Base-by-base conservation (phyloP, 2,329 filamentous ascomycete genomes). In the Chaetomiaceae sp. region DNA sequence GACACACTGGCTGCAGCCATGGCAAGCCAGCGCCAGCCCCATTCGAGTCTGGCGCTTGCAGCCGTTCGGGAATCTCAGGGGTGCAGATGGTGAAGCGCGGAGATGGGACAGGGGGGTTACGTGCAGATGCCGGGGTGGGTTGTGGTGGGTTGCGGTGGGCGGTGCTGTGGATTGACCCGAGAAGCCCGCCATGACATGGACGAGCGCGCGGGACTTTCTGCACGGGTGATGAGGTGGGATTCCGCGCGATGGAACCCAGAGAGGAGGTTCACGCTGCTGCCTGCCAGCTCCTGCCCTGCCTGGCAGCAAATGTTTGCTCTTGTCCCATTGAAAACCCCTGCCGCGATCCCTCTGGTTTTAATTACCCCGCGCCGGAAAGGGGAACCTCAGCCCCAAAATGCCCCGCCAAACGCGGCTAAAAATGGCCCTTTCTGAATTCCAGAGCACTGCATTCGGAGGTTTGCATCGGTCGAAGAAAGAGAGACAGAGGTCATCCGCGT, bases 261-360 rank as follows among this genome's bases (percentile, higher is more conserved):
- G n/a, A n/a, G n/a, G n/a, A n/a, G n/a, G n/a, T n/a, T n/a, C n/a
- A 33, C 5, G 38, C 33, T 43, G 41, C 34, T 37, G 40, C 40
- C 40, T 43, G 15, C 12, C 17, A 22, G 6, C 3, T 34, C 15
- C 8, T 34, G 4, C 32, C 10, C 14, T 17, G 17, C 15, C 15
- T 10, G 20, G 20, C 14, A 14, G n/a, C n/a, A n/a, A n/a, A 29
- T 29, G 27, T 9, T 29, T 29, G 27, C 14, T 18, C 18, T 19
- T 19, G 35, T 14, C 12, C n/a, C 15, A 10, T n/a, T 36, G n/a
- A 19, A 24, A 14, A 18, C 22, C 47, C 47, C 47, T 49, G 47
- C 47, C 24, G 17, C 30, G 47, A 45, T 42, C 47, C n/a, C 22
- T n/a, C n/a, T 10, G 26, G 45, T 27, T 45, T 49, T 42, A 42